These are phyloP conservation scores for Malus domestica DNA, from an alignment of 306 rosid species.

Conservation along the genomic window ASM211411v1 NC_041793.1:32222501-32223000, in stretches of 20 bases:
- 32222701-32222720: conserved; percentile 86
- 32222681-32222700: conserved; percentile 95
- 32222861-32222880: not conserved
- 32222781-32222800: conserved; percentile 83
- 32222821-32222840: conserved; percentile 40
- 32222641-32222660: not conserved
- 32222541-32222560: not conserved
- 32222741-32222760: conserved; percentile 94
- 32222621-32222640: not conserved
- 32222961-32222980: not conserved
- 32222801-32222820: conserved; percentile 70
- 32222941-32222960: not conserved
- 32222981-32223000: not conserved
- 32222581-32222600: not conserved
- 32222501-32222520: not conserved
- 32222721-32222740: conserved; percentile 89
- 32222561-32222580: not conserved
- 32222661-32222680: conserved; percentile 85
- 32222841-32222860: not conserved
- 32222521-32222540: not conserved
- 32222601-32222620: not conserved
- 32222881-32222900: not conserved
- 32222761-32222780: conserved; percentile 64
- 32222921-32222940: not conserved
- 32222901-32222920: not conserved